Base-by-base conservation (phyloP, 164 flowering plant genomes). In the Cinnamomum micranthum region DNA sequence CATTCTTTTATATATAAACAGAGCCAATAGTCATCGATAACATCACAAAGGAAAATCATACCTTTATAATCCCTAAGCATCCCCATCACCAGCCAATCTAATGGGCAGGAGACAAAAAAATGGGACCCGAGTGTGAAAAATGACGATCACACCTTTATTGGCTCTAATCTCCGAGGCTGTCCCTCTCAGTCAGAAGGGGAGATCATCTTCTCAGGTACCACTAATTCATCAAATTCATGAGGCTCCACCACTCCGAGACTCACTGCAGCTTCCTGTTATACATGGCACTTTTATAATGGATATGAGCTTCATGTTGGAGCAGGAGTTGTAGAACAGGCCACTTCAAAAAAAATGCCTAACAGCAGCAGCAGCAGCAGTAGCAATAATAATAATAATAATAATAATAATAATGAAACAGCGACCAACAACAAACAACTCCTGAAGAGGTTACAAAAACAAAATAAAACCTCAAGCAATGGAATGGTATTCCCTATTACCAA, bases 121-220 rank as follows among this genome's bases (percentile, higher is more conserved):
- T 60, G 65, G 72, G 75, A 23, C 62, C 50, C 55, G 74, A 14
- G 31, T 28, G 71, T 67, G 68, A 59, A 55, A 74, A n/a, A 23
- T 2, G 23, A 23, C 27, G 28, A 47, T 12, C 11, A 41, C 24
- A 19, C 55, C 15, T 27, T 58, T 65, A n/a, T 50, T 47, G 60
- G 13, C 27, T 23, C 35, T 28, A 23, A 2, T 33, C 24, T 23
- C 27, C 1, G 28, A 59, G 27, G 24, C 47, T 41, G 10, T 41
- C 47, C 47, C 1, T 41, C 47, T 41, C 60, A 79, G 67, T 85
- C 89, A 6, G 92, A 79, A 22, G 97, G 98, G 67, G 97, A 95
- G 76, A 93, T 86, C 98, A 95, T 95, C 81, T 95, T 95, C 85
- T 90, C 95, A 22, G 98, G 98, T 24, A 95, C 98, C 27, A 95